Evolutionary conservation across 2,329 filamentous ascomycete genomes (phyloP).

Genomic region (Xylaria sp.): DNA sequence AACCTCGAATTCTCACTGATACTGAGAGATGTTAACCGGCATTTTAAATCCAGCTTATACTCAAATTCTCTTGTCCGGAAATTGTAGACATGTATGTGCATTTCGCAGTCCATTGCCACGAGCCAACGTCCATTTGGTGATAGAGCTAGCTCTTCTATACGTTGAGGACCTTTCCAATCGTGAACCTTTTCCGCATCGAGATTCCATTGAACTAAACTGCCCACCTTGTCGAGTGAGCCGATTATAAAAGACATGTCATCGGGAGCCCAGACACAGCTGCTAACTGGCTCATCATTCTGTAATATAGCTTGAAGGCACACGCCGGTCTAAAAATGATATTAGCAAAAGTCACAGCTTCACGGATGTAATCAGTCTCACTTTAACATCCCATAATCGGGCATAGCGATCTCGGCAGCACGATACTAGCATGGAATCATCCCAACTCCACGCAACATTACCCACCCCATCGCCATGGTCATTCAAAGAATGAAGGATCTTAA

Average conservation of each 20-base stretch:
- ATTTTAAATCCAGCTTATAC: constrained; percentile 75
- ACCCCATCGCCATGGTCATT: constrained; percentile 76
- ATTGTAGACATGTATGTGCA: constrained; percentile 83
- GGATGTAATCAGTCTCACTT: constrained; percentile 61
- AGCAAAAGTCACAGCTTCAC: constrained; percentile 22
- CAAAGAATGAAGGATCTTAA: constrained; percentile 70
- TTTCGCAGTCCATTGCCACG: constrained; percentile 77
- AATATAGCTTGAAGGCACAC: constrained; percentile 70
- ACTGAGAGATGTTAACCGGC: constrained; percentile 79
- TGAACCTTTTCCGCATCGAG: constrained; percentile 69
- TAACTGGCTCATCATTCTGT: constrained; percentile 84
- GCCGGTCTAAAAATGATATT: constrained; percentile 64
- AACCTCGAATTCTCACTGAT: constrained; percentile 84
- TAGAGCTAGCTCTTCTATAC: constrained; percentile 86
- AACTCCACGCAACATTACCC: constrained; percentile 88
- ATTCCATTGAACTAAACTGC: constrained; percentile 77
- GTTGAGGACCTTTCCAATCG: constrained; percentile 75
- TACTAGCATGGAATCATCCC: constrained; percentile 86
- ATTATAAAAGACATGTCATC: constrained; percentile 83
- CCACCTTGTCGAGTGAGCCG: constrained; percentile 75
- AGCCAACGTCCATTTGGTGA: constrained; percentile 83
- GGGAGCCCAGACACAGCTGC: constrained; percentile 87
- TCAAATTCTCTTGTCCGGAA: constrained; percentile 77
- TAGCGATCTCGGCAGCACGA: constrained; percentile 81
- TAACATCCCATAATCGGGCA: constrained; percentile 79